These are phyloP conservation scores for Coccomyxa sp. DNA, from an alignment of 139 green algal genomes.

Conservation along the genomic window DNA sequence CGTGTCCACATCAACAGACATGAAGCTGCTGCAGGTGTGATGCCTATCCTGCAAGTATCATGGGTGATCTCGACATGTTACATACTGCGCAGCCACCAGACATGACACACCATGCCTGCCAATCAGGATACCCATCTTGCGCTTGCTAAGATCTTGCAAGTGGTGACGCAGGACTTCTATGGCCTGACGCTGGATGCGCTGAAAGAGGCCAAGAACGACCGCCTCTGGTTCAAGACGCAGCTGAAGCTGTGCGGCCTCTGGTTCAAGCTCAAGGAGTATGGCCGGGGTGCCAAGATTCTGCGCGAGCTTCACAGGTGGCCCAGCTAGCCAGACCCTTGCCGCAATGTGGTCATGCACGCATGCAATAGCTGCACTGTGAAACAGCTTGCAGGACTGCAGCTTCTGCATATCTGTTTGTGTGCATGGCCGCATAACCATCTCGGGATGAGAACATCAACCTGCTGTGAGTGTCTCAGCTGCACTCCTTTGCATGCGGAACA, in stretches of 20 bases:
- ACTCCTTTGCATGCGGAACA: no score
- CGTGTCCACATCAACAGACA: constrained; percentile 66
- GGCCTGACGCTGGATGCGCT: constrained; percentile 85
- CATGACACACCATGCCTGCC: background rate
- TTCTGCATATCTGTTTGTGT: no score
- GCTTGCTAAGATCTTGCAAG: background rate
- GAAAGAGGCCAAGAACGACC: constrained; percentile 88
- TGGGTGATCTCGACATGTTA: no score
- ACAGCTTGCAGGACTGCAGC: no score
- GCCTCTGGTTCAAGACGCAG: constrained; percentile 99
- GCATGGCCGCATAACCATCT: no score
- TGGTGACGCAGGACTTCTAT: constrained; percentile 78
- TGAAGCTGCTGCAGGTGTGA: constrained; percentile 66
- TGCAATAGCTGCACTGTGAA: no score
- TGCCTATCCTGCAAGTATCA: no score
- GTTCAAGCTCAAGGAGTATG: constrained; percentile 78
- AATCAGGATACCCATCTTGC: background rate
- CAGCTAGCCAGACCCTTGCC: no score
- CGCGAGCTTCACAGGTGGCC: constrained; percentile 88
- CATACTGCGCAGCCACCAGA: background rate
- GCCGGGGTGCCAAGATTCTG: constrained; percentile 67
- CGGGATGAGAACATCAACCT: no score
- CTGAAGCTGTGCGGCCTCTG: constrained; percentile 93
- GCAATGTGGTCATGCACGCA: no score
- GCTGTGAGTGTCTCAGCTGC: no score